Evolutionary conservation across 441 rosid species (phyloP).

Genomic region (Croton setiger): DNA sequence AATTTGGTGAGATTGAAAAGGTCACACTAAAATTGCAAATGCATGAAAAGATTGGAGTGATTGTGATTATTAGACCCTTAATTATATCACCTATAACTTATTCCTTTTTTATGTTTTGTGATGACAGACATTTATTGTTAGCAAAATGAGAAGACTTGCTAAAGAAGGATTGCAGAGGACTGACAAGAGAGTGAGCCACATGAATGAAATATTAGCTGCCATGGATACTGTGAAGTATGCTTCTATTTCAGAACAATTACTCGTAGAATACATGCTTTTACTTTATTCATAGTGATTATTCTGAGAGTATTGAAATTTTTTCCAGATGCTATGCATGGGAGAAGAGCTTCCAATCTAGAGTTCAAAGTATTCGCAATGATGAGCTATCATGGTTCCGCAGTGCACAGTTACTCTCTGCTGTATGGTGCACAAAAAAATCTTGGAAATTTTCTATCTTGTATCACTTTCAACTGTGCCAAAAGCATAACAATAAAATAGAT

Average conservation of each 20-base stretch:
- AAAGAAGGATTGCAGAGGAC: conserved; percentile 94
- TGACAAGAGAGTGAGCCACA: conserved; percentile 88
- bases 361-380: conserved; percentile 63
- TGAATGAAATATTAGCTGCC: conserved; percentile 89
- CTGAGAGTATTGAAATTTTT: conserved; percentile 15
- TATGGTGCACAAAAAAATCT: conserved; percentile 30
- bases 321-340: conserved; percentile 99
- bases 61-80: not conserved
- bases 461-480: not conserved
- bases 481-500: not conserved
- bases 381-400: conserved; percentile 87
- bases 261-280: not conserved
- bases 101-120: conserved; percentile 20
- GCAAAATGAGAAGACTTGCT: conserved; percentile 83
- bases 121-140: conserved; percentile 65
- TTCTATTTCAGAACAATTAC: conserved; percentile 14
- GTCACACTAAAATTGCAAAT: no score
- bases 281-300: conserved; percentile 15
- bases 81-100: conserved; percentile 12
- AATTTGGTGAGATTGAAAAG: no score
- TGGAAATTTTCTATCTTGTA: not conserved
- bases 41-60: no score
- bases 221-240: conserved; percentile 97
- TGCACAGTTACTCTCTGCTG: conserved; percentile 81
- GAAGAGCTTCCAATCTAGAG: conserved; percentile 76